Base-by-base conservation (phyloP, 805 yeast genomes). In the Candida fluviatilis region DNA sequence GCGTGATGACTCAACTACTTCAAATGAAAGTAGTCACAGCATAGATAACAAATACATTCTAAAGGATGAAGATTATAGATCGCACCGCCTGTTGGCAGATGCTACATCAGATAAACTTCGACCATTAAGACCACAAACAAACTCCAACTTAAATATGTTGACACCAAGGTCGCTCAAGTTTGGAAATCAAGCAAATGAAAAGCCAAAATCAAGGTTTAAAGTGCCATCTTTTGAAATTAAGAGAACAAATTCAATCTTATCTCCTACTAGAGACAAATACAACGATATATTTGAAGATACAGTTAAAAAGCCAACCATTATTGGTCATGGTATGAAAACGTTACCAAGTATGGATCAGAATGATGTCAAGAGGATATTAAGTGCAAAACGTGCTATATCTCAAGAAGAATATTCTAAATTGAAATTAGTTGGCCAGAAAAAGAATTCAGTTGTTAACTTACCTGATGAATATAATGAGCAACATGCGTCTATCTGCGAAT, bases 301-400 rank as follows among this genome's bases (percentile, higher is more conserved):
- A 4, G 19, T 33, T 10, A 24, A 29, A 12, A 52, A 51, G 16
- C 58, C 67, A n/a, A 70, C 75, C 4, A 71, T 71, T 17, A 60
- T 57, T 40, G 52, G 70, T n/a, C 54, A 51, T 21, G 75, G 75
- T 12, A 70, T 71, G 74, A 68, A 63, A 40, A 69, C 75, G 2
- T 58, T 70, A 33, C 75, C 76, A 34, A 69, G 75, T 45, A 71
- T 71, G 75, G 73, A 69, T 41, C 55, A 60, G 12, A 66, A 66
- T 31, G 75, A 71, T 38, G 68, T 71, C 7, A 59, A 64, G 45
- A 55, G 59, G 40, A 69, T 71, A 24, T 50, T 66, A 49, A 59
- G 52, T 40, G 54, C 66, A 37, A 67, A 66, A 39, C 54, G 58
- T 27, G 62, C 61, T 6, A 58, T 69, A 31, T 58, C 65, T 6